Base-by-base conservation (phyloP, 1,139 yeast species). In the Geotrichum macrosporum region DNA sequence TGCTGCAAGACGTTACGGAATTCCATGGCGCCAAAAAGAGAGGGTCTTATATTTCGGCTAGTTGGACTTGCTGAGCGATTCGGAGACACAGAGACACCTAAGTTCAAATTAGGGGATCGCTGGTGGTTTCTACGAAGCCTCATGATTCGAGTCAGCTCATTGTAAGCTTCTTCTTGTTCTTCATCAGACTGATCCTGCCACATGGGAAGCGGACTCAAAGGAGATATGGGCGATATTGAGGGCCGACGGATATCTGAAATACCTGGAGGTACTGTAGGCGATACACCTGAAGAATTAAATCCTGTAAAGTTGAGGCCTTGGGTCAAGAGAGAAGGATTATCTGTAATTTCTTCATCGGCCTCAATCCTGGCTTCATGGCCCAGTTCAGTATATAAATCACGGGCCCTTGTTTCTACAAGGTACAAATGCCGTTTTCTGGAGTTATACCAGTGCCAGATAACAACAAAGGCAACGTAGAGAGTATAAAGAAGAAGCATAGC, bases 381-480 rank as follows among this genome's bases (percentile, higher is more conserved):
- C 5, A 57, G 60, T 34, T 62, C 66, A 4, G 59, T 44, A 42
- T 59, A 64, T 24, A 61, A 57, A 34, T 55, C 57, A 24, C 68
- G 44, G 3, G 63, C 64, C 39, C 52, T 55, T 36, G 42, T 50
- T 26, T 57, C 66, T 40, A 52, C 59, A 42, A 49, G 48, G 47
- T 53, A 56, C 47, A 15, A 46, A n/a, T 46, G 46, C 13, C 58
- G 55, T 35, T 48, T 53, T 18, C 53, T 51, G 12, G 62, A 51
- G 16, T 55, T 24, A 60, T 66, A 51, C 59, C 59, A 70, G 45
- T 72, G 75, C 75, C 75, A 68, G 2, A 59, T 40, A 0, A 72
- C 67, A 2, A 75, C 76, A 20, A 76, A 69, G 0, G 66, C 44
- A 2, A 83, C 88, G 58, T 84, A 84, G 1, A 64, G 44, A 0